Evolutionary conservation across 768 basidiomycete genomes (phyloP).

Genomic region (Mrakia hoshinonis): DNA sequence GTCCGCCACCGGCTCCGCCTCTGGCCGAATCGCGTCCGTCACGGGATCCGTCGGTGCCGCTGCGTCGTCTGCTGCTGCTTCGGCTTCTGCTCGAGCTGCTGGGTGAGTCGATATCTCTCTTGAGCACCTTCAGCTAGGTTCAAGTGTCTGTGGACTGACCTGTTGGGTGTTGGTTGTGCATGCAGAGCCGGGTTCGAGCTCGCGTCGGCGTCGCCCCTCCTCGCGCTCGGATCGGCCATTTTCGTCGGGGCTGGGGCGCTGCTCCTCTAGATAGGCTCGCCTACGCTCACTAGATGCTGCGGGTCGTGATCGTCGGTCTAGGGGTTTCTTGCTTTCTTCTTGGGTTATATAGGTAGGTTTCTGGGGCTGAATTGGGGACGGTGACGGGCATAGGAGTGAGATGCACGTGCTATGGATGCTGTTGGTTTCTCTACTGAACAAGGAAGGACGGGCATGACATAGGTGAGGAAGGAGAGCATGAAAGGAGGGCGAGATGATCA

Average conservation of each 20-base stretch:
- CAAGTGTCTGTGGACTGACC: not conserved
- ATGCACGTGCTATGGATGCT: not conserved
- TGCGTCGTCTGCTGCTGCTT: not conserved
- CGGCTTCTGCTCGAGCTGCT: not conserved
- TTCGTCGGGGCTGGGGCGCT: conserved; percentile 3
- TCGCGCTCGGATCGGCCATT: not conserved
- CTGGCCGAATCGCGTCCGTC: not conserved
- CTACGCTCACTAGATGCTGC: not conserved
- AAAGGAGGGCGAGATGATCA: too few species aligned
- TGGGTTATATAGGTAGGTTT: not conserved
- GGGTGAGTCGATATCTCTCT: not conserved
- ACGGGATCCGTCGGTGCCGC: not conserved
- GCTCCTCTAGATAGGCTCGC: not conserved
- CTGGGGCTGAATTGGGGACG: not conserved
- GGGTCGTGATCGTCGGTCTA: not conserved
- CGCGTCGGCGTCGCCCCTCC: not conserved
- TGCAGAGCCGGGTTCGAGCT: not conserved
- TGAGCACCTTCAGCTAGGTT: not conserved
- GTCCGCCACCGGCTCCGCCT: not conserved
- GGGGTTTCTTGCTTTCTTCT: not conserved
- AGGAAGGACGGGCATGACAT: too few species aligned
- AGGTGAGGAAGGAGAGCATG: too few species aligned
- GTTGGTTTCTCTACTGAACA: not conserved
- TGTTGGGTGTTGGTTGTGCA: too few species aligned
- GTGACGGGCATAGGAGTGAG: not conserved